Evolutionary conservation across 768 basidiomycete species (phyloP).

Genomic region (Stropharia rugosoannulata): DNA sequence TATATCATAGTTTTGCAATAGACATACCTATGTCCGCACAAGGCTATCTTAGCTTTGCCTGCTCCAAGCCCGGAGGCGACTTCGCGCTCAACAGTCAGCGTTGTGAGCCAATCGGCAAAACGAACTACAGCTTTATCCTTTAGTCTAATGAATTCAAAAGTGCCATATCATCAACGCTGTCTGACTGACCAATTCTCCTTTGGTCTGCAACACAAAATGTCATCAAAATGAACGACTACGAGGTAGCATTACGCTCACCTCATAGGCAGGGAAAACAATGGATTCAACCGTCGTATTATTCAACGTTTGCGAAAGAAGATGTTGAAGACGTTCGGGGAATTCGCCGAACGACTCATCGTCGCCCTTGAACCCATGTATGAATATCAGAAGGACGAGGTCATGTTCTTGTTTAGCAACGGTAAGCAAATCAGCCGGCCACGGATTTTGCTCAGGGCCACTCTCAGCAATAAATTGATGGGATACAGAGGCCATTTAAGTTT

Average conservation of each 20-base stretch:
- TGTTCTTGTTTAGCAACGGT: slow-evolving; percentile 22
- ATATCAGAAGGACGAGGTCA: slow-evolving; percentile 66
- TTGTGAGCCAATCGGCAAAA: slow-evolving; percentile 92
- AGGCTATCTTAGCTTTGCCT: slow-evolving; percentile 77
- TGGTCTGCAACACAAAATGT: slow-evolving; percentile 52
- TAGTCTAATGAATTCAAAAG: slow-evolving; percentile 5
- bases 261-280: slow-evolving; percentile 86
- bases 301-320: slow-evolving; percentile 70
- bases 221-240: slow-evolving; percentile 3
- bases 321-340: slow-evolving; percentile 80
- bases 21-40: slow-evolving; percentile 85
- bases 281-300: slow-evolving; percentile 60
- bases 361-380: slow-evolving; percentile 75
- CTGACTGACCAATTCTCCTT: slow-evolving; percentile 77
- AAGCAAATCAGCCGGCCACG: slow-evolving; percentile 2
- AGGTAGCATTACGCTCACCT: slow-evolving; percentile 44
- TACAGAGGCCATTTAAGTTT: neutral
- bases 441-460: neutral
- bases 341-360: slow-evolving; percentile 68
- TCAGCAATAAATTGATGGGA: too few relatives aligned
- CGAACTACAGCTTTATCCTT: slow-evolving; percentile 80
- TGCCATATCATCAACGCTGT: neutral
- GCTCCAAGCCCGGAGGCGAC: slow-evolving; percentile 73
- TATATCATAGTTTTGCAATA: neutral
- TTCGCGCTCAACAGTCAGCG: slow-evolving; percentile 83